These are phyloP conservation scores for Trichoderma erinaceum DNA, from an alignment of 495 filamentous ascomycete genomes.

Conservation along the genomic window DNA sequence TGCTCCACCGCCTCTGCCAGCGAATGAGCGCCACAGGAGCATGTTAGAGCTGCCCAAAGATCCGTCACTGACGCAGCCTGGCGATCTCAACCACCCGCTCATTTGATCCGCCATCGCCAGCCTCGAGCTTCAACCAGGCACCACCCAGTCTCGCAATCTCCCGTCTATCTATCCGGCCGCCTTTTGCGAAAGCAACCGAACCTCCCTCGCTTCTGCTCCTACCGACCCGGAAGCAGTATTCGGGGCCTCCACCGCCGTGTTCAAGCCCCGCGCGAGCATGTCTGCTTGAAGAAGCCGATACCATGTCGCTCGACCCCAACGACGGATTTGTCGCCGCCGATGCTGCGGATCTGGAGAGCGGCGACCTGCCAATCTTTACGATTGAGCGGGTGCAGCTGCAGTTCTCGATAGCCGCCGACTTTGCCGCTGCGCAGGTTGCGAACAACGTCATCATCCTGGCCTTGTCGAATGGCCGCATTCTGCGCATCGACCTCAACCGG, in stretches of 20 bases:
- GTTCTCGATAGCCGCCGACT: conserved; percentile 85
- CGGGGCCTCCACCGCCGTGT: not conserved
- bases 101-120: conserved; percentile 3
- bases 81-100: not conserved
- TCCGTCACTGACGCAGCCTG: conserved; percentile 1
- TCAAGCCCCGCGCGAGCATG: conserved; percentile 10
- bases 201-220: not conserved
- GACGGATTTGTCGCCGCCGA: conserved; percentile 46
- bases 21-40: not conserved
- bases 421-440: conserved; percentile 91
- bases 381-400: conserved; percentile 85
- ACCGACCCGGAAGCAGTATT: not conserved
- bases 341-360: conserved; percentile 53
- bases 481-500: conserved; percentile 88
- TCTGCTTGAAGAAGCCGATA: conserved; percentile 10
- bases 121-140: not conserved
- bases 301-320: conserved; percentile 44
- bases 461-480: conserved; percentile 77
- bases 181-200: not conserved
- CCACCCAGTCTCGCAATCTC: not conserved
- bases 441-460: conserved; percentile 95
- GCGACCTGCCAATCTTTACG: conserved; percentile 80
- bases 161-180: not conserved
- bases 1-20: not conserved
- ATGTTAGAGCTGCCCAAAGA: not conserved